phyloP scores from a whole-genome alignment of 805 yeast genomes.

The Wickerhamomyces chambardii region DNA sequence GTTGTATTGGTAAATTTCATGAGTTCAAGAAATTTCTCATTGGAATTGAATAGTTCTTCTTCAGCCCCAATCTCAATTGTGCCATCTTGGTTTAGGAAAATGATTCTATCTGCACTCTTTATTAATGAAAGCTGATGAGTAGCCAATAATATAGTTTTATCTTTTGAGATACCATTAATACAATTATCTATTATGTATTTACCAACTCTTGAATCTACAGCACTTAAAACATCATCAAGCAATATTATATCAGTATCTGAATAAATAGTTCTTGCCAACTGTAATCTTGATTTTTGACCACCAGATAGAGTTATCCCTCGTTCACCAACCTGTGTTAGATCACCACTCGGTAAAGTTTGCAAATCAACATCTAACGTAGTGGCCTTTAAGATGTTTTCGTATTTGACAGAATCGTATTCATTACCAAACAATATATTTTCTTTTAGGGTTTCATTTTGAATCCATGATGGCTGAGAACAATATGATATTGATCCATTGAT shows the following conservation, averaged over 20 bases:
- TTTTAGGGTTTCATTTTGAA: conserved; percentile 60
- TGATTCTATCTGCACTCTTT: conserved; percentile 49
- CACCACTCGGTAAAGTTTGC: conserved; percentile 55
- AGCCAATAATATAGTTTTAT: conserved; percentile 57
- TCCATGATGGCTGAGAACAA: conserved; percentile 56
- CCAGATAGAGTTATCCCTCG: conserved; percentile 69
- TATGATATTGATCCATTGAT: conserved; percentile 38
- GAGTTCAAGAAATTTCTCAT: conserved; percentile 33
- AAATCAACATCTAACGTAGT: conserved; percentile 56
- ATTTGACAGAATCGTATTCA: conserved; percentile 34
- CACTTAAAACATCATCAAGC: conserved; percentile 63
- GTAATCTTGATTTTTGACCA: conserved; percentile 68
- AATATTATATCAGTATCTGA: conserved; percentile 48
- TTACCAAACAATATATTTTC: conserved; percentile 59
- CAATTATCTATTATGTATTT: conserved; percentile 56
- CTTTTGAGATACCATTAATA: conserved; percentile 38
- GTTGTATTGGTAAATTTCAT: conserved; percentile 25
- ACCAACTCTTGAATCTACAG: conserved; percentile 74
- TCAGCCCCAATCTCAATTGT: conserved; percentile 40
- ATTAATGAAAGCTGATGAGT: conserved; percentile 69
- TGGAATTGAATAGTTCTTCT: conserved; percentile 31
- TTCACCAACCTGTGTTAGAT: conserved; percentile 65
- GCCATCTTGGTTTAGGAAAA: conserved; percentile 48
- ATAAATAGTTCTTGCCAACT: conserved; percentile 63
- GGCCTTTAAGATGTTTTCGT: conserved; percentile 43